Evolutionary conservation across 106 monocot species (phyloP).

Genomic region (Triglochin maritima): DNA sequence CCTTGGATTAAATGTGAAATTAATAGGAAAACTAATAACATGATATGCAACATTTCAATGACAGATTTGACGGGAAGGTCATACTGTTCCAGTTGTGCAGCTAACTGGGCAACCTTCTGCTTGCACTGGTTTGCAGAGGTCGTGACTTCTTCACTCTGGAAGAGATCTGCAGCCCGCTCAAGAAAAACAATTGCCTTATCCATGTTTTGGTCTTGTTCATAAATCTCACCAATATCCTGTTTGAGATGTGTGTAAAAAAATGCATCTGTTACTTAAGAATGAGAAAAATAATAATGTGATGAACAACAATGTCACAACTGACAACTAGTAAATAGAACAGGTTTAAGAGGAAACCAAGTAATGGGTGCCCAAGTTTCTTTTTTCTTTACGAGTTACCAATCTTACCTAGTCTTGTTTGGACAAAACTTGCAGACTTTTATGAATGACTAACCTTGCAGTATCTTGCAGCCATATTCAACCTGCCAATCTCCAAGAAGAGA

Average conservation of each 20-base stretch:
- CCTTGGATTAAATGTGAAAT: too few species aligned
- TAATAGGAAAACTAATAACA: too few species aligned
- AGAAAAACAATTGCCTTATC: constrained; percentile 68
- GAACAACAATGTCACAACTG: too few species aligned
- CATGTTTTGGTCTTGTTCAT: constrained; percentile 63
- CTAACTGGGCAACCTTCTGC: constrained; percentile 84
- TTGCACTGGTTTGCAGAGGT: constrained; percentile 77
- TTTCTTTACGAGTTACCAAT: too few species aligned
- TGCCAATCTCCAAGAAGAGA: constrained; percentile 84
- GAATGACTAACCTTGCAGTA: constrained; percentile 59
- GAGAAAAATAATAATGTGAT: too few species aligned
- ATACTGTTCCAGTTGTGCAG: constrained; percentile 92
- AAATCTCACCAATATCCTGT: constrained; percentile 85
- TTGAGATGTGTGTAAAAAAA: background rate
- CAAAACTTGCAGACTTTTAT: background rate
- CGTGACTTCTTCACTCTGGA: constrained; percentile 76
- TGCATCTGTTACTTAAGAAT: too few species aligned
- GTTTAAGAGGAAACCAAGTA: too few species aligned
- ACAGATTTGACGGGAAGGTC: too few species aligned
- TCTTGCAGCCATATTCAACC: constrained; percentile 96
- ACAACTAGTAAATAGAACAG: too few species aligned
- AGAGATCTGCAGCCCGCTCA: constrained; percentile 86
- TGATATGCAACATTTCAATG: background rate
- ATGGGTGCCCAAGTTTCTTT: too few species aligned
- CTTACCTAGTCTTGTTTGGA: too few species aligned